Evolutionary conservation across 345 rosid species (phyloP).

Genomic region (Citropsis articulata): DNA sequence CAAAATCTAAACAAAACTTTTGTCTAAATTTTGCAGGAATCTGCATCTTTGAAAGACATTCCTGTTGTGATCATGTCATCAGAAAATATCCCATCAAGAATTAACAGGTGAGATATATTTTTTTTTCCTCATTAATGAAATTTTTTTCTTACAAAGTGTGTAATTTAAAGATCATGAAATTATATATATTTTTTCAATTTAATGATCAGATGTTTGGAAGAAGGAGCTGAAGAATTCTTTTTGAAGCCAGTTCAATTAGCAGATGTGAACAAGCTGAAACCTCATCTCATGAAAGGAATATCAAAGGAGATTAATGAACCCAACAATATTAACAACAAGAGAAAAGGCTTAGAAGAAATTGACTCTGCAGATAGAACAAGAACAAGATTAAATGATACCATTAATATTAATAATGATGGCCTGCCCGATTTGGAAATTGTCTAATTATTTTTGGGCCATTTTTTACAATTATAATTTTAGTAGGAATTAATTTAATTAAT

Average conservation of each 20-base stretch:
- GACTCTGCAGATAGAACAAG: conserved; percentile 32
- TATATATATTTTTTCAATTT: not conserved
- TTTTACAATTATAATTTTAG: not conserved
- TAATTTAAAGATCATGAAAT: not conserved
- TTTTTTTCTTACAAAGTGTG: too few relatives aligned
- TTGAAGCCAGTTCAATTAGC: conserved; percentile 81
- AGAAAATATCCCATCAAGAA: conserved; percentile 82
- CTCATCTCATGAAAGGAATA: conserved; percentile 52
- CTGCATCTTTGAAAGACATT: conserved; percentile 60
- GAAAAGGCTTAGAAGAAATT: conserved; percentile 40
- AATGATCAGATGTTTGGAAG: conserved; percentile 65
- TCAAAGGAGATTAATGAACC: conserved; percentile 16
- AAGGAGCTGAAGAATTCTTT: conserved; percentile 92
- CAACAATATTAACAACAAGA: conserved; percentile 31
- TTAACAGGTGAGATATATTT: conserved; percentile 42
- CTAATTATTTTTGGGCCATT: not conserved
- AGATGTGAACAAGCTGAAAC: conserved; percentile 71
- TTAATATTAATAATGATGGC: not conserved
- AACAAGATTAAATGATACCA: conserved; percentile 19
- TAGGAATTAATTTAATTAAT: not conserved
- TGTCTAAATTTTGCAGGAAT: conserved; percentile 41
- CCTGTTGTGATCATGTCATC: conserved; percentile 97
- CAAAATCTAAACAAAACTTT: not conserved
- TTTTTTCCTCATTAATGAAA: not conserved
- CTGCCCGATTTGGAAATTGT: not conserved